Conservation (phyloP, 164 flowering plant genomes). For the Saururus chinensis region DNA sequence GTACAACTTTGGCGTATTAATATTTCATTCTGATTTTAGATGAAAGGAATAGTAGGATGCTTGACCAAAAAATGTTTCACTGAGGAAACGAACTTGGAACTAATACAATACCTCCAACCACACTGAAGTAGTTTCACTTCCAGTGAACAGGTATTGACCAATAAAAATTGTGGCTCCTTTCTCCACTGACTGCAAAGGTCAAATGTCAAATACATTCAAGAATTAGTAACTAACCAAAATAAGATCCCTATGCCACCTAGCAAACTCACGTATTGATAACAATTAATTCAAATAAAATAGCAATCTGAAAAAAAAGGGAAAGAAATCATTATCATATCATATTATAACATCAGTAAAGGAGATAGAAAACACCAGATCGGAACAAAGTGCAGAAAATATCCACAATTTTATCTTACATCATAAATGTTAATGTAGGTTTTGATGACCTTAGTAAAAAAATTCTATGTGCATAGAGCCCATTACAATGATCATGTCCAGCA, state of each 20-base stretch:
- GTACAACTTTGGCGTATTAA: too few species aligned
- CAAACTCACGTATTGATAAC: neutral
- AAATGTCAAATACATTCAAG: neutral
- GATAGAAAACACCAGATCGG: too few species aligned
- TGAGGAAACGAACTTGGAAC: neutral
- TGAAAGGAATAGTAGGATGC: neutral
- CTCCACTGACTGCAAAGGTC: constrained; percentile 53
- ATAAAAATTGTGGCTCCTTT: constrained; percentile 87
- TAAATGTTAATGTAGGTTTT: neutral
- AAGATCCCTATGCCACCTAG: neutral
- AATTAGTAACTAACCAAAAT: neutral
- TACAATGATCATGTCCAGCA: neutral
- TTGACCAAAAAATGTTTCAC: neutral
- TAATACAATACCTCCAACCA: constrained; percentile 72
- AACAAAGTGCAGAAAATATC: too few species aligned
- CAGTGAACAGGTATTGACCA: constrained; percentile 93
- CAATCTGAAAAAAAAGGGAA: too few species aligned
- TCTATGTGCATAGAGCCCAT: neutral
- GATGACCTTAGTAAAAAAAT: neutral
- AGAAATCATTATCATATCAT: too few species aligned
- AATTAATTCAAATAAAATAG: too few species aligned
- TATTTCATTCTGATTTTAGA: too few species aligned
- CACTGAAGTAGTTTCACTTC: constrained; percentile 97
- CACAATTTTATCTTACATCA: neutral
- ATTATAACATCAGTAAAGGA: too few species aligned